Evolutionary conservation across 768 basidiomycete genomes (phyloP).

Genomic region (Lentinula sp.): DNA sequence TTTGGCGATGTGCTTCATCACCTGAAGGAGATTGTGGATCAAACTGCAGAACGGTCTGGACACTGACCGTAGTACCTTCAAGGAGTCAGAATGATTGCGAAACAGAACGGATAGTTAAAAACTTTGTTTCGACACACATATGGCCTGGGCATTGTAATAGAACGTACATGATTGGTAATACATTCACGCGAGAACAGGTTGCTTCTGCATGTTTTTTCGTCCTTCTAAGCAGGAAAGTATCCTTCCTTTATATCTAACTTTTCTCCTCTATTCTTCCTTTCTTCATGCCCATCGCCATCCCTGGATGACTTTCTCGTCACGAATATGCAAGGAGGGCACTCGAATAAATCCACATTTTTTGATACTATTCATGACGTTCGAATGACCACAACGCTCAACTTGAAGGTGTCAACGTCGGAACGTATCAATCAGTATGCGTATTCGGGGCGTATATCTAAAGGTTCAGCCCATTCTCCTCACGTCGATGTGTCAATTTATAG

Average conservation of each 20-base stretch:
- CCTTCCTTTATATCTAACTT: not conserved
- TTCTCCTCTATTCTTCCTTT: not conserved
- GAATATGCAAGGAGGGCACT: not conserved
- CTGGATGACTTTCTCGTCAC: not conserved
- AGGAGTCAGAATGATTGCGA: not conserved
- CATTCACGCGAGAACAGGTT: not conserved
- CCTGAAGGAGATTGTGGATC: too few species aligned
- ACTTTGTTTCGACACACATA: not conserved
- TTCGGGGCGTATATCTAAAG: not conserved
- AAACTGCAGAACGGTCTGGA: not conserved
- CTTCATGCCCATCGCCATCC: not conserved
- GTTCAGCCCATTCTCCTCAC: constrained; percentile 22
- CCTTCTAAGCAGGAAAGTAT: not conserved
- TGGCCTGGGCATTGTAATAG: not conserved
- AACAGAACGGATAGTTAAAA: not conserved
- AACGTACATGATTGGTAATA: not conserved
- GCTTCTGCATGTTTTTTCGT: not conserved
- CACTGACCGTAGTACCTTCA: too few species aligned
- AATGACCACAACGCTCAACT: constrained; percentile 31
- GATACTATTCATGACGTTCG: constrained; percentile 36
- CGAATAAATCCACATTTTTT: constrained; percentile 17
- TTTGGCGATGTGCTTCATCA: not conserved
- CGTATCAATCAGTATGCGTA: constrained; percentile 66
- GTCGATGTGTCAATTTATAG: constrained; percentile 71
- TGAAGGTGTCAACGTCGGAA: constrained; percentile 24